A percentile compares a stretch with the other conserved stretches of the same genome.
Evolutionary conservation across 805 yeast species (phyloP).

Genomic region (Groenewaldozyma tartarivorans): DNA sequence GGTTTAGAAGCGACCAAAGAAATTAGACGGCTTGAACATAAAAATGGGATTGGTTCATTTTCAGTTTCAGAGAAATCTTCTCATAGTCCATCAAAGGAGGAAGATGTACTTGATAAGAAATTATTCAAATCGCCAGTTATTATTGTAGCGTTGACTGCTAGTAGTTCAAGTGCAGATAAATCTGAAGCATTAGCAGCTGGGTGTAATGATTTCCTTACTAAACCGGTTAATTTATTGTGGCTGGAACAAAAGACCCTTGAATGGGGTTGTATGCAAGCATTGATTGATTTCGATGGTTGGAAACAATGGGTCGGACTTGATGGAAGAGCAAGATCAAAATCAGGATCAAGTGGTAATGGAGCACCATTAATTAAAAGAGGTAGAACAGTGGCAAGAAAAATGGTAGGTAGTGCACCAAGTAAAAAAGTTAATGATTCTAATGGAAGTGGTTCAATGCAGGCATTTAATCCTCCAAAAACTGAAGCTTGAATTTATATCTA

Average conservation of each 20-base stretch:
- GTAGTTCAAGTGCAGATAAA: conserved; percentile 74
- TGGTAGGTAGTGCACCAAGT: too few species aligned
- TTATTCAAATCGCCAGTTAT: conserved; percentile 91
- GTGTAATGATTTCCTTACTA: conserved; percentile 91
- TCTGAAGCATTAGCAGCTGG: conserved; percentile 93
- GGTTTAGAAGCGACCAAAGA: conserved; percentile 94
- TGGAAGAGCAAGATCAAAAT: conserved; percentile 3
- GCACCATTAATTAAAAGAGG: not conserved
- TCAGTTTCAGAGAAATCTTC: conserved; percentile 29
- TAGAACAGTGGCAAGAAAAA: too few species aligned
- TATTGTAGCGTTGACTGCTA: conserved; percentile 93
- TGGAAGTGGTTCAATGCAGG: too few species aligned
- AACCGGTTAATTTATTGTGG: conserved; percentile 94
- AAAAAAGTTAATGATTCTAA: too few species aligned
- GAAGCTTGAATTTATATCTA: too few species aligned
- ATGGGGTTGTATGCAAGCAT: conserved; percentile 99
- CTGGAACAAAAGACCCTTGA: conserved; percentile 78
- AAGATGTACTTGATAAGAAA: conserved; percentile 48
- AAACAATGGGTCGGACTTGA: conserved; percentile 28
- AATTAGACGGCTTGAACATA: conserved; percentile 72
- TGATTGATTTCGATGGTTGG: conserved; percentile 94
- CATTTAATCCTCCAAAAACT: too few species aligned
- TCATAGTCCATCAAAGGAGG: conserved; percentile 18
- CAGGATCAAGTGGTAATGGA: conserved; percentile 1
- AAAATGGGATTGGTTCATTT: conserved; percentile 66